phyloP scores from a whole-genome alignment of 169 alveolate genomes.

The Plasmodium gonderi region DNA sequence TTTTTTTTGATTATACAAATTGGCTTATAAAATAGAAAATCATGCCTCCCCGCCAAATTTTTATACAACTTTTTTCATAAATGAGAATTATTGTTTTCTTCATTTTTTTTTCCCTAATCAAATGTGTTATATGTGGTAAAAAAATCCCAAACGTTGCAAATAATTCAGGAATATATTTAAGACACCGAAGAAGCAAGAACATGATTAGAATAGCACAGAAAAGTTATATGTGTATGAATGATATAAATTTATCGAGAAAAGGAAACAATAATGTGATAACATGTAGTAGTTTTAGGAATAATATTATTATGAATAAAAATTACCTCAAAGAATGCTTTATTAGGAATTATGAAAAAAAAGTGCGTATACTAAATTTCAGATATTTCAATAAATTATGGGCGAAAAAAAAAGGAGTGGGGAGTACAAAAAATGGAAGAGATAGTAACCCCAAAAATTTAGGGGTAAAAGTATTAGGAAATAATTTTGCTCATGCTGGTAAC shows the following conservation, averaged over 20 bases:
- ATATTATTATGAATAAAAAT: background rate
- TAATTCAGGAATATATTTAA: conserved; percentile 9
- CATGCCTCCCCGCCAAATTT: background rate
- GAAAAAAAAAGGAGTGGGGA: conserved; percentile 90
- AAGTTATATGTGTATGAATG: background rate
- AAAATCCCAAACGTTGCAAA: background rate
- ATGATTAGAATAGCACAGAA: background rate
- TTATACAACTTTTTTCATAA: conserved; percentile 11
- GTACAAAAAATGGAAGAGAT: conserved; percentile 91
- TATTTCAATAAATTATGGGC: conserved; percentile 76
- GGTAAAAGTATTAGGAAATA: conserved; percentile 85
- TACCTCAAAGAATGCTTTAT: conserved; percentile 21
- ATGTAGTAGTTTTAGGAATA: conserved; percentile 1
- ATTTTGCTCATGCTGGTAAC: conserved; percentile 88
- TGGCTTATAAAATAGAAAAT: background rate
- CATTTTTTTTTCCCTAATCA: conserved; percentile 1
- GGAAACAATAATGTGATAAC: background rate
- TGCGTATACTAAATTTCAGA: conserved; percentile 10
- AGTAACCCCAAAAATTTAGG: conserved; percentile 88
- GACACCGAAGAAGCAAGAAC: background rate
- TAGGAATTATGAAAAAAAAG: background rate
- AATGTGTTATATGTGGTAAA: conserved; percentile 35
- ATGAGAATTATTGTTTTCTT: conserved; percentile 14
- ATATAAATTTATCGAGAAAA: background rate
- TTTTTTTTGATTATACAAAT: background rate